Conservation (phyloP, 345 rosid genomes). For the Populus pruinosa region DNA sequence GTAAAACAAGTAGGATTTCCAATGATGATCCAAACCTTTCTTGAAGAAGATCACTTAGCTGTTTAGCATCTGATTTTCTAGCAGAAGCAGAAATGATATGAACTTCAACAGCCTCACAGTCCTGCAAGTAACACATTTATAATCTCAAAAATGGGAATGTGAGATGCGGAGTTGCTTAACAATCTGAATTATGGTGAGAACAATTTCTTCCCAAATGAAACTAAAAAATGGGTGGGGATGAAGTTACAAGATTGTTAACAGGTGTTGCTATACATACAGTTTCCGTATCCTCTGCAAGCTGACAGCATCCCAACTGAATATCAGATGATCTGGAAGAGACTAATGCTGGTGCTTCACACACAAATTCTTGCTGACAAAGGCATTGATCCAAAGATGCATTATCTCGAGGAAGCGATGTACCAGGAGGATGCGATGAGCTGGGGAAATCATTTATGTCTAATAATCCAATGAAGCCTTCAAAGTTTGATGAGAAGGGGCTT, state of each 20-base stretch:
- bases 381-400: constrained; percentile 24
- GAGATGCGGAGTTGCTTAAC: not conserved
- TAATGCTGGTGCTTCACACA: constrained; percentile 25
- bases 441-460: constrained; percentile 42
- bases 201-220: not conserved
- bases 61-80: constrained; percentile 30
- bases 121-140: constrained; percentile 39
- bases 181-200: not conserved
- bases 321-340: constrained; percentile 29
- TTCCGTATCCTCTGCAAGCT: constrained; percentile 25
- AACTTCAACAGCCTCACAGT: constrained; percentile 35
- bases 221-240: not conserved
- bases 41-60: constrained; percentile 35
- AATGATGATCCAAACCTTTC: constrained; percentile 50
- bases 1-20: not conserved
- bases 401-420: constrained; percentile 25
- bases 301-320: constrained; percentile 27
- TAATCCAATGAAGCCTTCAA: constrained; percentile 30
- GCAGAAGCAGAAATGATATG: constrained; percentile 21
- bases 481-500: constrained; percentile 23
- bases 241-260: not conserved
- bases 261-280: constrained; percentile 29
- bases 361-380: constrained; percentile 27
- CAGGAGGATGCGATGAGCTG: constrained; percentile 9
- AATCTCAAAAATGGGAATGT: constrained; percentile 19